Percentiles rank a stretch among this genome's conserved stretches.
Evolutionary conservation across 2,329 filamentous ascomycete genomes (phyloP).

Genomic region (Sordariomycetes sp.): DNA sequence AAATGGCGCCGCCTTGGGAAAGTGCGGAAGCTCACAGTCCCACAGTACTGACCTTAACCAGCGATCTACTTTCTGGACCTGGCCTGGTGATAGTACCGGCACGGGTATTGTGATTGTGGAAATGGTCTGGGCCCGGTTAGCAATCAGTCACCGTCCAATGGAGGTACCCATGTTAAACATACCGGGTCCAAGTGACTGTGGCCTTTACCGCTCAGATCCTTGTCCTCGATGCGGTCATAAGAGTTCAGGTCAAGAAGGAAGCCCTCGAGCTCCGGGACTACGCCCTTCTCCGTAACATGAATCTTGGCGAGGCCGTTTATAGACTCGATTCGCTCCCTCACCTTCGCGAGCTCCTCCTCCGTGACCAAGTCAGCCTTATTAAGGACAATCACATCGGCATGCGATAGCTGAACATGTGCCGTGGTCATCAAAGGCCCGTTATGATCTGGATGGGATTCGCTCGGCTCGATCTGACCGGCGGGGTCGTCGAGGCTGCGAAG

Average conservation of each 20-base stretch:
- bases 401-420: slow-evolving; percentile 90
- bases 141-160: slow-evolving; percentile 2
- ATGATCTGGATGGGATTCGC: slow-evolving; percentile 34
- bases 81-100: slow-evolving; percentile 39
- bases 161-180: slow-evolving; percentile 14
- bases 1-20: slow-evolving; percentile 29
- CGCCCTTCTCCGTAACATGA: slow-evolving; percentile 66
- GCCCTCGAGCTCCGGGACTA: slow-evolving; percentile 71
- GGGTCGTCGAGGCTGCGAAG: slow-evolving; percentile 68
- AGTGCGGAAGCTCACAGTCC: slow-evolving; percentile 52
- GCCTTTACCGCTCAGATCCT: slow-evolving; percentile 62
- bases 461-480: slow-evolving; percentile 34
- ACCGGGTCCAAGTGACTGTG: slow-evolving; percentile 88
- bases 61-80: slow-evolving; percentile 54
- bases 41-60: slow-evolving; percentile 80
- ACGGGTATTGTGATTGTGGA: slow-evolving; percentile 66
- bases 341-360: slow-evolving; percentile 50
- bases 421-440: slow-evolving; percentile 68
- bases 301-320: slow-evolving; percentile 87
- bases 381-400: slow-evolving; percentile 87
- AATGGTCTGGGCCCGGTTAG: slow-evolving; percentile 47
- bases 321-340: slow-evolving; percentile 58
- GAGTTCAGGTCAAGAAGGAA: slow-evolving; percentile 83
- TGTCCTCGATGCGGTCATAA: slow-evolving; percentile 67
- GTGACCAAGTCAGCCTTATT: slow-evolving; percentile 87